Evolutionary conservation across 2,329 filamentous ascomycete species (phyloP).

Genomic region (Coniochaeta sp.): DNA sequence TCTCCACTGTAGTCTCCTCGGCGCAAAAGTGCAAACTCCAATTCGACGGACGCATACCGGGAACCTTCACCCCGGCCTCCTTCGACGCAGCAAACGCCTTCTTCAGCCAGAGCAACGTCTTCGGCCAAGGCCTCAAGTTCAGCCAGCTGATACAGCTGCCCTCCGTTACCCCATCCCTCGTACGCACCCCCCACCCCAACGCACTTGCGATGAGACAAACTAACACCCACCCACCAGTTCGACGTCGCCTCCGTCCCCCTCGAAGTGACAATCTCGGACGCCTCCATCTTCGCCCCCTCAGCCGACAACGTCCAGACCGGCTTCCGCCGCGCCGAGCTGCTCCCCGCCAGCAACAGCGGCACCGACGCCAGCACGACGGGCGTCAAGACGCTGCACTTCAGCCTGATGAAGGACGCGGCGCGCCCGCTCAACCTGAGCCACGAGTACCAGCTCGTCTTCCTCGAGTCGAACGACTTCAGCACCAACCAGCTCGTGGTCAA

Average conservation of each 20-base stretch:
- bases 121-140: too few relatives aligned
- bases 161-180: constrained; percentile 27
- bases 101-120: too few relatives aligned
- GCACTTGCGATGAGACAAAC: too few relatives aligned
- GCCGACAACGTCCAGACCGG: constrained; percentile 44
- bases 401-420: constrained; percentile 42
- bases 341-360: constrained; percentile 40
- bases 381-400: constrained; percentile 56
- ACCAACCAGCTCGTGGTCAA: constrained; percentile 49
- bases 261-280: constrained; percentile 49
- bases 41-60: constrained; percentile 25
- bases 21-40: constrained; percentile 29
- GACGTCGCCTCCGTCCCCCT: constrained; percentile 37
- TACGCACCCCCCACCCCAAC: too few relatives aligned
- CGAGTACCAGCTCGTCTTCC: constrained; percentile 51
- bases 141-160: too few relatives aligned
- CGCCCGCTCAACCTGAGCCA: constrained; percentile 51
- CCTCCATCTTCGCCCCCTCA: constrained; percentile 51
- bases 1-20: too few relatives aligned
- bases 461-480: constrained; percentile 38
- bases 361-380: constrained; percentile 44
- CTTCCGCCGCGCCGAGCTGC: constrained; percentile 54
- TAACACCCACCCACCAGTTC: too few relatives aligned
- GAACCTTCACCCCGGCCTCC: too few relatives aligned
- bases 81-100: too few relatives aligned